phyloP scores from a whole-genome alignment of 2,329 filamentous ascomycete genomes.

The Endocalyx cinctus region DNA sequence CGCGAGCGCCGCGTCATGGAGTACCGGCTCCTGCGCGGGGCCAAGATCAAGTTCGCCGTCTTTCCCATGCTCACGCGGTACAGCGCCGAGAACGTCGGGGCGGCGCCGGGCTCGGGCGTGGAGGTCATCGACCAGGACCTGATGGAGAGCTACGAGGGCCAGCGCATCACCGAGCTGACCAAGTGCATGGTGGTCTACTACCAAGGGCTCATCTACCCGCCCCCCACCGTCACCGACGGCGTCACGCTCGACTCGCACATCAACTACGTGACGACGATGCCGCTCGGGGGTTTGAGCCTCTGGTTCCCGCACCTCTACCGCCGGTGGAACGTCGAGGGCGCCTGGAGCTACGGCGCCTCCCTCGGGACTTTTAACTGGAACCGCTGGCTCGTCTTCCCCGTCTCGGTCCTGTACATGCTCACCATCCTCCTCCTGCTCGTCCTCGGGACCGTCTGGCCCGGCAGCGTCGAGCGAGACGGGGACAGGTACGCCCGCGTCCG shows the following conservation, averaged over 20 bases:
- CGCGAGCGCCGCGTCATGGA: constrained; percentile 7
- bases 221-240: constrained; percentile 8
- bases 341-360: no score
- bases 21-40: constrained; percentile 24
- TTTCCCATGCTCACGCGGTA: constrained; percentile 28
- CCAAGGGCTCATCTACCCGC: constrained; percentile 25
- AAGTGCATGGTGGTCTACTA: constrained; percentile 25
- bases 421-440: no score
- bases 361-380: no score
- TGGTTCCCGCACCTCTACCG: no score
- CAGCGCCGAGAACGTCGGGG: constrained; percentile 15
- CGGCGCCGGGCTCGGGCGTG: neutral
- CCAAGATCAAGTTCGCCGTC: constrained; percentile 26
- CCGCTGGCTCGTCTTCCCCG: no score
- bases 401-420: no score
- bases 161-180: constrained; percentile 18
- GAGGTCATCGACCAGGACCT: neutral
- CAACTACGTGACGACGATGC: neutral
- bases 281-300: neutral
- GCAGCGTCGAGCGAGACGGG: no score
- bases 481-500: no score
- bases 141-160: constrained; percentile 15
- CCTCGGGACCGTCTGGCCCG: no score
- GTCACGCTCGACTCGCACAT: constrained; percentile 15
- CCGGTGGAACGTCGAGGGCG: no score